Conservation (phyloP, 2,329 filamentous ascomycete genomes). For the Alternaria consortialis region DNA sequence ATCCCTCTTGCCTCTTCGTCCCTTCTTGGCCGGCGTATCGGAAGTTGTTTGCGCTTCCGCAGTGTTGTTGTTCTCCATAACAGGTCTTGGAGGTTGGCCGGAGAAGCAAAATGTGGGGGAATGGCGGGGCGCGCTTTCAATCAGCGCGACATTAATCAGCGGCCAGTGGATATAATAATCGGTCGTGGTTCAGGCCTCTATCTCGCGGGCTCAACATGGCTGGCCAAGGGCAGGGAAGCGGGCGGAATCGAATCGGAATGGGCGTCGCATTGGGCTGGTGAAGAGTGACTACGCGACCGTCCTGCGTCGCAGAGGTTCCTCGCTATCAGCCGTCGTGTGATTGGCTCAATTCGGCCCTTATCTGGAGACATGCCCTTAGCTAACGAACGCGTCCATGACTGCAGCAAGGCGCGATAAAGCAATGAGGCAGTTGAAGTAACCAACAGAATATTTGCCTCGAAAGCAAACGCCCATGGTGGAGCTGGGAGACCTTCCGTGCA, state of each 20-base stretch:
- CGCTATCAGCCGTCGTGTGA: constrained; percentile 13
- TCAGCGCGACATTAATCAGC: constrained; percentile 38
- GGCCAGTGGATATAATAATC: constrained; percentile 16
- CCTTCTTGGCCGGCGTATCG: constrained; percentile 42
- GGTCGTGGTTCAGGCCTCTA: constrained; percentile 23
- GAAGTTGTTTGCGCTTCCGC: constrained; percentile 12
- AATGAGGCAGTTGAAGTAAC: background rate
- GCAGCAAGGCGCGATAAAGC: constrained; percentile 4
- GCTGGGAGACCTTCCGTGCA: background rate
- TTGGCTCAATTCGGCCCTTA: constrained; percentile 20
- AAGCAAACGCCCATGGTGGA: background rate
- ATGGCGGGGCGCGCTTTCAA: constrained; percentile 30
- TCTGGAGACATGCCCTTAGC: constrained; percentile 1
- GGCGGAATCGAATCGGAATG: constrained; percentile 15
- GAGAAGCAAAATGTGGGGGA: constrained; percentile 28
- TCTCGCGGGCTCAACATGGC: constrained; percentile 28
- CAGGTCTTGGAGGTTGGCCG: constrained; percentile 16
- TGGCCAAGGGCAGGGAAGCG: constrained; percentile 16
- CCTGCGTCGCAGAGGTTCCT: background rate
- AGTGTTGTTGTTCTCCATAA: constrained; percentile 25
- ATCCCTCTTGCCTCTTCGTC: constrained; percentile 47
- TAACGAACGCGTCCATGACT: constrained; percentile 8
- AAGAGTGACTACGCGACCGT: constrained; percentile 7
- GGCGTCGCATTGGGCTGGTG: constrained; percentile 21
- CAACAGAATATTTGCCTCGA: background rate